Base-by-base conservation (phyloP, 164 flowering plant genomes). In the Cinnamomum chago region DNA sequence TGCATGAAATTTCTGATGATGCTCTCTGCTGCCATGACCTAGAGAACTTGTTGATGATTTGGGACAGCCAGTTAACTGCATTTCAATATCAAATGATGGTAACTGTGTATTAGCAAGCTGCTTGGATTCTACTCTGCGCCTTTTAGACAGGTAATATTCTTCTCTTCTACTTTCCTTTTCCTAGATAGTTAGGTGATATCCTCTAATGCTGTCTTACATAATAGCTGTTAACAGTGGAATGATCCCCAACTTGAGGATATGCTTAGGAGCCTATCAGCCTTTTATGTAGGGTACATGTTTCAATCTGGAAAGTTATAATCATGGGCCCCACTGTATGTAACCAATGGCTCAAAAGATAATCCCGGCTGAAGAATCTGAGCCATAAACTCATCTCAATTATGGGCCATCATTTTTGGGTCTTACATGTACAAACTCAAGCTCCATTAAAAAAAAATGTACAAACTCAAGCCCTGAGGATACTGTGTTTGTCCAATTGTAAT, bases 21-120 rank as follows among this genome's bases (percentile, higher is more conserved):
- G 13, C 66, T 77, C 58, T 74, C 47, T 76, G 5, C 62, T 82
- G 65, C 35, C 64, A 65, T 75, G 69, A 47, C 60, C 71, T 73
- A 92, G 98, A 80, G 97, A 95, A 85, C 80, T 85, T 73, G 88
- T 87, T 65, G 98, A 95, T 80, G 72, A 88, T 77, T 81, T 95
- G 85, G 98, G 98, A 60, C 96, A 92, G 64, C 95, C 99, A 69
- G 99, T 95, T 52, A 92, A 93, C 77, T 95, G 99, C 77, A 89
- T 93, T 74, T 86, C 97, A 70, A 64, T 95, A 82, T 95, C 98
- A 77, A 95, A 93, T 82, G 97, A 95, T 85, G 89, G 94, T 50
- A 92, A 95, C 82, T 95, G 99, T 76, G 68, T 95, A 62, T 82
- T 95, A 80, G 97, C 97, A 55, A 85, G 94, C 81, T 95, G 98